phyloP scores from a whole-genome alignment of 495 filamentous ascomycete species.

The Penicillium cataractarum region DNA sequence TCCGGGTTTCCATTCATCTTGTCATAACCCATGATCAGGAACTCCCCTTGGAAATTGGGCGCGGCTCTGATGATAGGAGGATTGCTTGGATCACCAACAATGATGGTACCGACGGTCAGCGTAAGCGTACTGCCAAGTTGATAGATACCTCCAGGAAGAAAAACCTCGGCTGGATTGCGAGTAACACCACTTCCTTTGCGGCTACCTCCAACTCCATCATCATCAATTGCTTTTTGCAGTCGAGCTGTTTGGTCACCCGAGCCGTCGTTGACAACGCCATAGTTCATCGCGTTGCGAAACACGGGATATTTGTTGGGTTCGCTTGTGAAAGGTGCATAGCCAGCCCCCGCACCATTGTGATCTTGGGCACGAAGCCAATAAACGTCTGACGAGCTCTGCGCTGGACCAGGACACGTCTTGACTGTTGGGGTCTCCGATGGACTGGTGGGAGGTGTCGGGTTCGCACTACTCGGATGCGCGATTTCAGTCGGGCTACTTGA shows the following conservation, averaged over 20 bases:
- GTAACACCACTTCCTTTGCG: conserved; percentile 47
- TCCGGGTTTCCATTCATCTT: conserved; percentile 36
- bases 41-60: conserved; percentile 33
- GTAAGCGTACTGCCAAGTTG: conserved; percentile 41
- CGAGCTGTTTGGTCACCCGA: conserved; percentile 48
- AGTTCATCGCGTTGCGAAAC: conserved; percentile 59
- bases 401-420: conserved; percentile 26
- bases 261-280: conserved; percentile 53
- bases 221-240: conserved; percentile 43
- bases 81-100: conserved; percentile 48
- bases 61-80: conserved; percentile 41
- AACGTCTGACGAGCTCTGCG: conserved; percentile 5
- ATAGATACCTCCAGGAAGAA: conserved; percentile 53
- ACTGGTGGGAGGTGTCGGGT: neutral
- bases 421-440: conserved; percentile 9
- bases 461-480: neutral
- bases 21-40: conserved; percentile 41
- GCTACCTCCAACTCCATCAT: conserved; percentile 37
- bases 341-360: conserved; percentile 34
- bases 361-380: conserved; percentile 44
- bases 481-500: neutral
- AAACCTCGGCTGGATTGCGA: conserved; percentile 53
- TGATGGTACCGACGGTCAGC: conserved; percentile 47
- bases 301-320: conserved; percentile 50
- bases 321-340: conserved; percentile 42